Percentiles rank a stretch among this genome's conserved stretches.
phyloP scores from a whole-genome alignment of 306 rosid species.

The Boehmeria nivea region DNA sequence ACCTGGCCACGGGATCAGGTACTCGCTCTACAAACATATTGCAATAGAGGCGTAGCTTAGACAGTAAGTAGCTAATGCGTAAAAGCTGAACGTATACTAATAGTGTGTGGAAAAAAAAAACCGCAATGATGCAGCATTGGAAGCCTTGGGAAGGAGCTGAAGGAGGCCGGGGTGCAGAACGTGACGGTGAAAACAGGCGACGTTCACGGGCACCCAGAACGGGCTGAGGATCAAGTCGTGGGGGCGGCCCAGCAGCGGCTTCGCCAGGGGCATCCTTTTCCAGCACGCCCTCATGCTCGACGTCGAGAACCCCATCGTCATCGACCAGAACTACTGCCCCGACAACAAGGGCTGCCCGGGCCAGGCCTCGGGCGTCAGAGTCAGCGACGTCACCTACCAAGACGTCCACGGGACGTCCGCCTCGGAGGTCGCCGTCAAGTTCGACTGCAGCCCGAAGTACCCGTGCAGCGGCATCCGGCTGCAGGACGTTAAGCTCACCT shows the following conservation, averaged over 20 bases:
- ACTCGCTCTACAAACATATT: too few relatives aligned
- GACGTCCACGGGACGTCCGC: conserved; percentile 52
- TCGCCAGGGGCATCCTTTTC: conserved; percentile 41
- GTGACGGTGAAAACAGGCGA: conserved; percentile 18
- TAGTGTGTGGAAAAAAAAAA: too few relatives aligned
- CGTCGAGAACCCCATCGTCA: conserved; percentile 52
- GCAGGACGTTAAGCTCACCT: conserved; percentile 44
- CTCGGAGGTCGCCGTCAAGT: conserved; percentile 44
- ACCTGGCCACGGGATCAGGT: conserved; percentile 34
- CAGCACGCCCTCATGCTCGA: conserved; percentile 40
- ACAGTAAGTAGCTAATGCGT: too few relatives aligned
- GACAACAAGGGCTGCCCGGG: conserved; percentile 39
- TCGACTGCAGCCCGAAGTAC: conserved; percentile 47
- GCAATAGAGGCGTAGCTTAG: too few relatives aligned
- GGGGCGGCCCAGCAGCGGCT: conserved; percentile 53
- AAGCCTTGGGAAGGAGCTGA: conserved; percentile 22
- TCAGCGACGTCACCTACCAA: conserved; percentile 41
- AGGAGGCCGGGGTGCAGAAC: conserved; percentile 25
- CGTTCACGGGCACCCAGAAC: conserved; percentile 46
- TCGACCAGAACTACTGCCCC: conserved; percentile 71
- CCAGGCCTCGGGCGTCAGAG: conserved; percentile 52
- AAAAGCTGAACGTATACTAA: too few relatives aligned
- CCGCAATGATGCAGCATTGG: too few relatives aligned
- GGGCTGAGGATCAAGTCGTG: conserved; percentile 71
- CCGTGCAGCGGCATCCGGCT: conserved; percentile 48